Conservation (phyloP, 768 basidiomycete species). For the Mycena rebaudengoi region DNA sequence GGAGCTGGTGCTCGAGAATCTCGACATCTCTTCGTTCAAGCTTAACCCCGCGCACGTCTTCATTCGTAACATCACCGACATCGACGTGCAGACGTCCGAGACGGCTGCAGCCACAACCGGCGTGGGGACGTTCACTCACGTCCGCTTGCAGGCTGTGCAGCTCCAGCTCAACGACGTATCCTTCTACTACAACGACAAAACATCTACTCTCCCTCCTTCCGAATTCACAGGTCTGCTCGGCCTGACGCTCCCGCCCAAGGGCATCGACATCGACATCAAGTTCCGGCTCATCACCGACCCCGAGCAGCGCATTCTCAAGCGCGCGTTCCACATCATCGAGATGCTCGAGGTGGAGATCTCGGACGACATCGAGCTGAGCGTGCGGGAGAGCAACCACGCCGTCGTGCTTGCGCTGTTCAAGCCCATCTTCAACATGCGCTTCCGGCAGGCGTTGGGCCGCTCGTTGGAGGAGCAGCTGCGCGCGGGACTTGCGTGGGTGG, state of each 20-base stretch:
- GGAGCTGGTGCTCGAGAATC: constrained; percentile 80
- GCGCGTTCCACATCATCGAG: constrained; percentile 69
- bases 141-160: constrained; percentile 72
- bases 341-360: constrained; percentile 61
- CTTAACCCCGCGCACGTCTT: constrained; percentile 76
- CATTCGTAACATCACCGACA: constrained; percentile 74
- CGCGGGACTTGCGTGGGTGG: constrained; percentile 58
- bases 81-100: constrained; percentile 43
- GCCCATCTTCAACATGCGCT: constrained; percentile 63
- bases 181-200: constrained; percentile 78
- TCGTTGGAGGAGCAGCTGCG: constrained; percentile 65
- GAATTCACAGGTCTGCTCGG: constrained; percentile 71
- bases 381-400: constrained; percentile 71
- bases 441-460: constrained; percentile 68
- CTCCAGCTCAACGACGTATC: constrained; percentile 71
- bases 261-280: constrained; percentile 74
- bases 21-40: constrained; percentile 72
- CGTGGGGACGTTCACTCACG: constrained; percentile 70
- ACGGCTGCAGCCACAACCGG: constrained; percentile 51
- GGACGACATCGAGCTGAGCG: constrained; percentile 60
- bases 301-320: constrained; percentile 52
- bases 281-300: constrained; percentile 66
- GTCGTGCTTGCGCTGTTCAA: constrained; percentile 69
- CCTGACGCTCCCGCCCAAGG: constrained; percentile 69
- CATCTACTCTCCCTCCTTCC: constrained; percentile 56